Percentiles rank a stretch among this genome's conserved stretches.
These are phyloP conservation scores for Fraxinus excelsior DNA, from an alignment of 257 asterid species.

Conservation along the genomic window DNA sequence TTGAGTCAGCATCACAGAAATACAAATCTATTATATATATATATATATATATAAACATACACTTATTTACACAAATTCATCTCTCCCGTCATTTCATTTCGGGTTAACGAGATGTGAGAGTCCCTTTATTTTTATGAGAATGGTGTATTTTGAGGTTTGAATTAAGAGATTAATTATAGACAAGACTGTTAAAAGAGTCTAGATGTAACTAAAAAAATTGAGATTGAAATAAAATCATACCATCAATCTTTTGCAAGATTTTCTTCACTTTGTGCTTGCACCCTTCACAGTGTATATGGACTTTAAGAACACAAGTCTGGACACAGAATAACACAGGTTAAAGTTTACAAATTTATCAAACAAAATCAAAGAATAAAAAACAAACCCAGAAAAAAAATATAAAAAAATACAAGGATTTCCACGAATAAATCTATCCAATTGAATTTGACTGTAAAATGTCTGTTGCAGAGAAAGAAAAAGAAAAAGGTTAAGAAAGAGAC, in stretches of 20 bases:
- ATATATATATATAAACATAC: no score
- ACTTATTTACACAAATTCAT: neutral
- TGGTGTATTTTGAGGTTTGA: neutral
- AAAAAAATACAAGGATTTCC: constrained; percentile 6
- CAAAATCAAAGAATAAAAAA: constrained; percentile 20
- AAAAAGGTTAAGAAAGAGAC: neutral
- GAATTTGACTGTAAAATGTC: constrained; percentile 18
- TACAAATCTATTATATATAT: neutral
- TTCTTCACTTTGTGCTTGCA: constrained; percentile 91
- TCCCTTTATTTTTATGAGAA: neutral
- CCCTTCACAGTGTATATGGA: constrained; percentile 96
- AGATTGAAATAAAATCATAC: constrained; percentile 39
- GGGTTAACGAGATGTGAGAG: neutral
- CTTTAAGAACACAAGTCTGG: constrained; percentile 95
- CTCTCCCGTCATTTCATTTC: neutral
- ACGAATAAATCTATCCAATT: constrained; percentile 19
- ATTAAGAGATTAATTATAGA: neutral
- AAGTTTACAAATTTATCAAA: constrained; percentile 43
- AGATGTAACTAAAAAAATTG: constrained; percentile 18
- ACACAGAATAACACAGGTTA: constrained; percentile 40
- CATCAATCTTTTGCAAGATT: constrained; percentile 93
- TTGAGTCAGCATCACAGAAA: neutral
- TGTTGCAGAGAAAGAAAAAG: constrained; percentile 19
- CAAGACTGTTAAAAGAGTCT: neutral
- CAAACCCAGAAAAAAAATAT: constrained; percentile 4